Conservation (phyloP, 768 basidiomycete genomes). For the Phanerochaete carnosa region DNA sequence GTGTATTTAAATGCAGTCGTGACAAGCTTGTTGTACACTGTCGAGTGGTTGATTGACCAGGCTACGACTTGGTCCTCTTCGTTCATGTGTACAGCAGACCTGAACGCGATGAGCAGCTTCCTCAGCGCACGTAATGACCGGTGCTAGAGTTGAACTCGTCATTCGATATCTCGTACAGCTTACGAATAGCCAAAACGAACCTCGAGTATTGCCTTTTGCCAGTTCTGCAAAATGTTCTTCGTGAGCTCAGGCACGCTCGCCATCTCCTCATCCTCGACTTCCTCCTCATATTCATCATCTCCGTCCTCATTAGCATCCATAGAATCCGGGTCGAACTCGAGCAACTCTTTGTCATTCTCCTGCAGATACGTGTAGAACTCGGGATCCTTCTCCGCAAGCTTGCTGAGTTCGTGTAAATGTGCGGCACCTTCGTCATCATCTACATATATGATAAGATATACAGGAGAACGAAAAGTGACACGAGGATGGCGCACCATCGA, state of each 20-base stretch:
- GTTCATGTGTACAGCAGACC: conserved; percentile 87
- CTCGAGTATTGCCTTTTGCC: conserved; percentile 90
- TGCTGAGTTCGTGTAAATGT: conserved; percentile 81
- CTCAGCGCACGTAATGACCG: conserved; percentile 81
- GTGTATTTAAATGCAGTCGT: conserved; percentile 86
- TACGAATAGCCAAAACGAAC: conserved; percentile 34
- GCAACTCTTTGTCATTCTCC: conserved; percentile 90
- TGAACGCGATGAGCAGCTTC: conserved; percentile 85
- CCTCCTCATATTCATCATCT: conserved; percentile 43
- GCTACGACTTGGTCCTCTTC: conserved; percentile 76
- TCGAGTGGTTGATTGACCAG: conserved; percentile 83
- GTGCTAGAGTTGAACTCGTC: conserved; percentile 53
- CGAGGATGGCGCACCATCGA: conserved; percentile 48
- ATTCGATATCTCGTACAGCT: not conserved
- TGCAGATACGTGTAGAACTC: conserved; percentile 98
- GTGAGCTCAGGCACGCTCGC: conserved; percentile 55
- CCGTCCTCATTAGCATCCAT: conserved; percentile 19
- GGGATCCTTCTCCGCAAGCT: conserved; percentile 94
- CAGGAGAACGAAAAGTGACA: not conserved
- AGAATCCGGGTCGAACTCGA: conserved; percentile 64
- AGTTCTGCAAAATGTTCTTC: conserved; percentile 63
- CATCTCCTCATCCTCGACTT: conserved; percentile 42
- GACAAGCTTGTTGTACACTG: conserved; percentile 96
- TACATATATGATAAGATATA: not conserved
- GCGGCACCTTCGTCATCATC: conserved; percentile 56